These are phyloP conservation scores for Diplodia seriata DNA, from an alignment of 2,329 filamentous ascomycete species.

Conservation along the genomic window DNA sequence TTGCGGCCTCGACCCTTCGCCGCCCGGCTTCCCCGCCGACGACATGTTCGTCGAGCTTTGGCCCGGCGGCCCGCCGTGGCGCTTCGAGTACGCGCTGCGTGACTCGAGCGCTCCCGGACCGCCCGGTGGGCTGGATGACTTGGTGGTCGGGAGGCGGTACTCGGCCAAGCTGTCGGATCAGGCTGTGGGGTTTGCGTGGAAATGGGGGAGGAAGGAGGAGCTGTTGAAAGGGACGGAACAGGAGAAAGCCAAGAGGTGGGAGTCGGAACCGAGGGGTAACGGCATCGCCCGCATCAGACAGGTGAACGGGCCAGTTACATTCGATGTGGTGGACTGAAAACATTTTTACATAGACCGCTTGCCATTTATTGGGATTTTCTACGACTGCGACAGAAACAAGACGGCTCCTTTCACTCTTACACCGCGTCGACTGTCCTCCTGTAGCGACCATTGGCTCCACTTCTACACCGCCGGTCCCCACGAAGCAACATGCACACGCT, in stretches of 20 bases:
- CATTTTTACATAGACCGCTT: too few relatives aligned
- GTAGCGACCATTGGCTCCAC: too few relatives aligned
- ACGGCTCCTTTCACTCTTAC: too few relatives aligned
- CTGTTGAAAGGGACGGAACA: neutral
- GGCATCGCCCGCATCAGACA: neutral
- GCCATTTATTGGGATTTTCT: too few relatives aligned
- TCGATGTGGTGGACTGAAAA: neutral
- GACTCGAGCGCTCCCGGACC: neutral
- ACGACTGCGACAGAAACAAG: too few relatives aligned
- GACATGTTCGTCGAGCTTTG: neutral
- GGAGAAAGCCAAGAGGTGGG: neutral
- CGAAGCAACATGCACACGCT: too few relatives aligned
- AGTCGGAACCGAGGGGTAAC: neutral
- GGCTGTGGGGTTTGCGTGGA: neutral
- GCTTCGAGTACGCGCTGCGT: neutral
- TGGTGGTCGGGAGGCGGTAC: neutral
- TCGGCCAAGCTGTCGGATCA: neutral
- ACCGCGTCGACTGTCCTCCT: too few relatives aligned
- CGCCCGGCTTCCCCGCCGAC: neutral
- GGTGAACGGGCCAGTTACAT: neutral
- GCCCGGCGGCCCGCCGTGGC: neutral
- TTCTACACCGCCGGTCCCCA: too few relatives aligned
- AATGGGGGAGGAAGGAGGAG: neutral
- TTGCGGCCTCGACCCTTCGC: neutral
- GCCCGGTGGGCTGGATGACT: neutral